Evolutionary conservation across 768 basidiomycete species (phyloP).

Genomic region (Lentinula guzmanii): DNA sequence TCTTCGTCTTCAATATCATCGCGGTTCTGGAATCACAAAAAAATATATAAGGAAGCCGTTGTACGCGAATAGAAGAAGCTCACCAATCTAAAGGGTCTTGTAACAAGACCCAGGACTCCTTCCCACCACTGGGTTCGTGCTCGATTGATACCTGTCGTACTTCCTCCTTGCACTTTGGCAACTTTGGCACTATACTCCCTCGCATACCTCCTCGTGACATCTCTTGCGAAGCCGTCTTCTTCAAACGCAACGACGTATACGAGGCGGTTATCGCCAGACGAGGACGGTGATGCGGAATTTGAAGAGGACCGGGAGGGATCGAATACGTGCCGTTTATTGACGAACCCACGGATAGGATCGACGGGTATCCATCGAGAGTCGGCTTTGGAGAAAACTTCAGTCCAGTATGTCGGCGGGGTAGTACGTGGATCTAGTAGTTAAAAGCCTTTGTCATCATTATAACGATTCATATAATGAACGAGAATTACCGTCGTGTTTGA

Average conservation of each 20-base stretch:
- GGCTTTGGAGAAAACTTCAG: constrained; percentile 91
- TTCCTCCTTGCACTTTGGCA: constrained; percentile 68
- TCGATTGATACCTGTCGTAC: constrained; percentile 27
- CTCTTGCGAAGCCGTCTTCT: constrained; percentile 88
- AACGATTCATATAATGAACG: background rate
- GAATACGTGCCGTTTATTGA: constrained; percentile 77
- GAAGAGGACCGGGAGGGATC: constrained; percentile 45
- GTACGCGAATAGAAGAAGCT: constrained; percentile 17
- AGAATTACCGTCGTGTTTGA: background rate
- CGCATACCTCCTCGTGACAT: constrained; percentile 89
- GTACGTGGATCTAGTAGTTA: constrained; percentile 43
- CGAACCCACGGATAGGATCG: constrained; percentile 76
- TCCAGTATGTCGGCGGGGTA: constrained; percentile 91
- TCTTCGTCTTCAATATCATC: constrained; percentile 94
- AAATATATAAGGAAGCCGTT: background rate
- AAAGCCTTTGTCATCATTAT: background rate
- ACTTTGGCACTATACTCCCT: constrained; percentile 75
- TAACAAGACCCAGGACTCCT: constrained; percentile 52
- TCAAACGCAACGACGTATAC: constrained; percentile 91
- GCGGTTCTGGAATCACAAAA: constrained; percentile 53
- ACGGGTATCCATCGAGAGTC: constrained; percentile 91
- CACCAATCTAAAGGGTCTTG: constrained; percentile 80
- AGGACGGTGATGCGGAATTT: constrained; percentile 4
- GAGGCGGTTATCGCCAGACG: constrained; percentile 67
- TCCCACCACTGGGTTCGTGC: constrained; percentile 85